Percentiles rank a stretch among this genome's conserved stretches.
phyloP scores from a whole-genome alignment of 768 basidiomycete genomes.

The Dictyophora rubrovolvata region DNA sequence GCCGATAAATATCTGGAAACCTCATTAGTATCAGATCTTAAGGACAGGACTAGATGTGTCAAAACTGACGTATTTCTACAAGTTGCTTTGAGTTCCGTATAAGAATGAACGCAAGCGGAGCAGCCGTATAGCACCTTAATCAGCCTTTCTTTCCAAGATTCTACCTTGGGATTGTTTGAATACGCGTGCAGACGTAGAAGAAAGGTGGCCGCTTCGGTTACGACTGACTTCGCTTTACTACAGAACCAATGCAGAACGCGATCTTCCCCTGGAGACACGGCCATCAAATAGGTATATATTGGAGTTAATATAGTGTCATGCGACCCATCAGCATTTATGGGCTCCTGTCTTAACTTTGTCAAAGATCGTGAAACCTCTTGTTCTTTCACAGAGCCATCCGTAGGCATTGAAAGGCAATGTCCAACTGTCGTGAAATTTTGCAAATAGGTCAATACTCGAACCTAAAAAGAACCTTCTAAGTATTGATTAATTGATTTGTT shows the following conservation, averaged over 20 bases:
- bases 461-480: too few relatives aligned
- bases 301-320: slow-evolving; percentile 38
- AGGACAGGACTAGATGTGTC: neutral
- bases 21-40: slow-evolving; percentile 13
- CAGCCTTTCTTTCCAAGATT: slow-evolving; percentile 52
- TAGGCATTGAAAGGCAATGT: too few relatives aligned
- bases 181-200: slow-evolving; percentile 78
- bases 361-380: slow-evolving; percentile 40
- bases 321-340: slow-evolving; percentile 40
- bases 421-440: too few relatives aligned
- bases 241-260: slow-evolving; percentile 74
- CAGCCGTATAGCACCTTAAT: slow-evolving; percentile 51
- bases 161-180: slow-evolving; percentile 40
- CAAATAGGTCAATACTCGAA: too few relatives aligned
- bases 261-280: slow-evolving; percentile 28
- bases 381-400: slow-evolving; percentile 1
- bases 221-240: slow-evolving; percentile 41
- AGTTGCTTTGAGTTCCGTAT: slow-evolving; percentile 52
- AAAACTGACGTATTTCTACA: slow-evolving; percentile 53
- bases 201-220: slow-evolving; percentile 65
- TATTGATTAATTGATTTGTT: too few relatives aligned
- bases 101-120: slow-evolving; percentile 54
- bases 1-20: slow-evolving; percentile 60
- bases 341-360: slow-evolving; percentile 43
- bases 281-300: slow-evolving; percentile 47